Percentiles rank a stretch among this genome's conserved stretches.
Conservation (phyloP, 306 rosid genomes). For the Luffa aegyptiaca region DNA sequence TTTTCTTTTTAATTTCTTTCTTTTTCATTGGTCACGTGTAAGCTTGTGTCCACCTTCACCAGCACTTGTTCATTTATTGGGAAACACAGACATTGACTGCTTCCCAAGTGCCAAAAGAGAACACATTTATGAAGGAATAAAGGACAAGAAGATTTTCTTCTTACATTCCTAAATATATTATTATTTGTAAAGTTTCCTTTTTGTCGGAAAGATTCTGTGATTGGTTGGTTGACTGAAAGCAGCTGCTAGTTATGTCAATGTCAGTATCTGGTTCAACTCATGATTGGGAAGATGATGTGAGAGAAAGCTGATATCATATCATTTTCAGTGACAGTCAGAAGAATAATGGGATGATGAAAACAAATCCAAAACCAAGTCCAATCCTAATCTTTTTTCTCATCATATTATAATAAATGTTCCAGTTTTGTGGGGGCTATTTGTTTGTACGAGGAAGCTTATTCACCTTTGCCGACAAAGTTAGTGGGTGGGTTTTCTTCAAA, state of each 20-base stretch:
- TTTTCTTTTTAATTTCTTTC: constrained; percentile 8
- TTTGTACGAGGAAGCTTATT: constrained; percentile 5
- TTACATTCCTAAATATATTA: neutral
- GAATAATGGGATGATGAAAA: neutral
- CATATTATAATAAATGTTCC: constrained; percentile 2
- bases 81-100: constrained; percentile 21
- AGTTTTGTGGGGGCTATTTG: constrained; percentile 11
- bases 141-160: constrained; percentile 22
- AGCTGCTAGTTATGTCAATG: neutral
- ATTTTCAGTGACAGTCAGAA: neutral
- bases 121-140: constrained; percentile 14
- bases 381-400: neutral
- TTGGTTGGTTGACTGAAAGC: constrained; percentile 7
- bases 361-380: constrained; percentile 1
- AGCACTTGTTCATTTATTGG: constrained; percentile 9
- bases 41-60: constrained; percentile 5
- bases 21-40: constrained; percentile 12
- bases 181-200: constrained; percentile 1
- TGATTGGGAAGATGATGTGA: constrained; percentile 22
- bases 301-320: constrained; percentile 2
- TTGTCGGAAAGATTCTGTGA: neutral
- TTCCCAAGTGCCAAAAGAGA: constrained; percentile 6
- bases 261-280: constrained; percentile 23
- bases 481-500: constrained; percentile 1
- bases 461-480: constrained; percentile 1